phyloP scores from a whole-genome alignment of 1,284 basidiomycete genomes.

The Cystobasidiaceae sp. region DNA sequence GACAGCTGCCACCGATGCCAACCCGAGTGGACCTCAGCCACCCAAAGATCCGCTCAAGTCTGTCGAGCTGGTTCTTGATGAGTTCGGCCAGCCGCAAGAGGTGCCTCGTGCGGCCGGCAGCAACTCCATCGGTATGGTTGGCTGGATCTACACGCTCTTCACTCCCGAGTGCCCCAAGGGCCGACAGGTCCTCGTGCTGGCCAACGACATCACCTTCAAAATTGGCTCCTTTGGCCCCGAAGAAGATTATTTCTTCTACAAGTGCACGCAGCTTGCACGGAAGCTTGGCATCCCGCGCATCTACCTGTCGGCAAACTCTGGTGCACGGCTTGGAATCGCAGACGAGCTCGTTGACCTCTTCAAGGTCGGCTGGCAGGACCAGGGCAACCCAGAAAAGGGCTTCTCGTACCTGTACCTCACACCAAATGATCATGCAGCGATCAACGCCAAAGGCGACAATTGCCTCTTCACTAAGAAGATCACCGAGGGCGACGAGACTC shows the following conservation, averaged over 20 bases:
- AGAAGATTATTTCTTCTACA: conserved; percentile 96
- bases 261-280: conserved; percentile 89
- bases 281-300: conserved; percentile 82
- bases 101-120: conserved; percentile 87
- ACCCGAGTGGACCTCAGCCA: conserved; percentile 57
- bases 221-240: conserved; percentile 95
- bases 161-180: conserved; percentile 93
- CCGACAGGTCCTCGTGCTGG: conserved; percentile 80
- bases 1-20: conserved; percentile 61
- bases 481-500: conserved; percentile 74
- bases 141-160: conserved; percentile 87
- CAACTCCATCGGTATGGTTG: conserved; percentile 96
- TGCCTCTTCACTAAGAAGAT: conserved; percentile 78
- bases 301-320: conserved; percentile 97
- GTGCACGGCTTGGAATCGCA: conserved; percentile 91
- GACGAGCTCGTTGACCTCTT: conserved; percentile 87
- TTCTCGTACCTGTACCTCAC: conserved; percentile 90
- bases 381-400: conserved; percentile 81
- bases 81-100: conserved; percentile 82
- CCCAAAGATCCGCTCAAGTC: conserved; percentile 77
- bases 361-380: conserved; percentile 84
- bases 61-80: conserved; percentile 87
- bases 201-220: conserved; percentile 98
- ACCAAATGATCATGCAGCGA: conserved; percentile 55
- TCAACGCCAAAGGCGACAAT: conserved; percentile 52